phyloP scores from a whole-genome alignment of 768 basidiomycete genomes.

The Coprinopsis cinerea region DNA sequence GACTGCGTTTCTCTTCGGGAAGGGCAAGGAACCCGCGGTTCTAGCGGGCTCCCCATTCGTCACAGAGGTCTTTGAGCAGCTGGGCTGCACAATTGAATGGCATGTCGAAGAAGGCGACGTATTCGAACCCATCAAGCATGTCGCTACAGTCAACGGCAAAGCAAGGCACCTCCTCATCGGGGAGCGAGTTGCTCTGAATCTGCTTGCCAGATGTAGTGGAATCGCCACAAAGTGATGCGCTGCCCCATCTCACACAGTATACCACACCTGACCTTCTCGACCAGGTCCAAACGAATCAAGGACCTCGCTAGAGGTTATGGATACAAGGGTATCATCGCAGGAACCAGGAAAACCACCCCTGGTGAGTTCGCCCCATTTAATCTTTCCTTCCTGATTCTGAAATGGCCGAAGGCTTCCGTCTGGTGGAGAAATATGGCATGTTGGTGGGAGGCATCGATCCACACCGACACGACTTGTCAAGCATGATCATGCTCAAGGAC shows the following conservation, averaged over 20 bases:
- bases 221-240: slow-evolving; percentile 81
- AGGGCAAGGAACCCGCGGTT: slow-evolving; percentile 71
- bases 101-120: slow-evolving; percentile 79
- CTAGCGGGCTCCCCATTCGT: slow-evolving; percentile 96
- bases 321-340: slow-evolving; percentile 85
- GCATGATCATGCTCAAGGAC: slow-evolving; percentile 99
- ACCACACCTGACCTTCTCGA: neutral
- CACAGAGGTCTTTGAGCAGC: slow-evolving; percentile 82
- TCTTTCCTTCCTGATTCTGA: neutral
- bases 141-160: slow-evolving; percentile 89
- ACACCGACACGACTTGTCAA: slow-evolving; percentile 93
- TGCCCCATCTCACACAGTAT: neutral
- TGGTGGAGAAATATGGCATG: slow-evolving; percentile 99
- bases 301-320: slow-evolving; percentile 74
- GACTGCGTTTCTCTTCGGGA: slow-evolving; percentile 86
- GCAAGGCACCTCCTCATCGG: slow-evolving; percentile 85
- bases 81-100: slow-evolving; percentile 96
- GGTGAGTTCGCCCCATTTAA: slow-evolving; percentile 32
- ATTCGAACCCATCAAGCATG: slow-evolving; percentile 74
- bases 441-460: slow-evolving; percentile 93
- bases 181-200: slow-evolving; percentile 88
- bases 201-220: slow-evolving; percentile 91
- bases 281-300: slow-evolving; percentile 76
- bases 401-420: slow-evolving; percentile 63
- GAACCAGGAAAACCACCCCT: slow-evolving; percentile 96